These are phyloP conservation scores for Seminavis robusta DNA, from an alignment of 108 stramenopile genomes.

Conservation along the genomic window DNA sequence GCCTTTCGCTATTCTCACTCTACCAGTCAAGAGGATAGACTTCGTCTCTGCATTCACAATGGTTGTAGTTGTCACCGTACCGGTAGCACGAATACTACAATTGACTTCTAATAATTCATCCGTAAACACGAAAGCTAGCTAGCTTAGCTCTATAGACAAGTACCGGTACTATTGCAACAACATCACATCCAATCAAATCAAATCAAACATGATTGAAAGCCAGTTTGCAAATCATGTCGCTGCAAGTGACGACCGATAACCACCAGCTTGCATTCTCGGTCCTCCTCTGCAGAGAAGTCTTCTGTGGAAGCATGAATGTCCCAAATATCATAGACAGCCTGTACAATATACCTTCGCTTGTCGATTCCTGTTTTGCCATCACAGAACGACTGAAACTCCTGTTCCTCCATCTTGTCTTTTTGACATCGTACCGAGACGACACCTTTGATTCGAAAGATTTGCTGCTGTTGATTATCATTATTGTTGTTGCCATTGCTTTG, in stretches of 20 bases:
- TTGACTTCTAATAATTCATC: no score
- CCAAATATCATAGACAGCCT: conserved; percentile 89
- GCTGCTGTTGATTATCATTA: conserved; percentile 10
- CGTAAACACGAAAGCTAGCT: no score
- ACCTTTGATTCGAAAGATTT: conserved; percentile 78
- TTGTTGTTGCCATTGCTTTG: conserved; percentile 1
- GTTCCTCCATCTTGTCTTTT: conserved; percentile 13
- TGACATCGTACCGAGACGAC: conserved; percentile 48
- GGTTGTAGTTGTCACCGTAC: no score
- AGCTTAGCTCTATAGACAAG: no score
- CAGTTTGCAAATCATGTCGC: conserved; percentile 29
- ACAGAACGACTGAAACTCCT: conserved; percentile 16
- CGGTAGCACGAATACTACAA: no score
- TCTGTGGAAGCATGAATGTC: conserved; percentile 58
- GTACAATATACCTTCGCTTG: conserved; percentile 59
- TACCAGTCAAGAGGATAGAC: no score
- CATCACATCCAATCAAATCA: no score
- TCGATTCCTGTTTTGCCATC: conserved; percentile 37
- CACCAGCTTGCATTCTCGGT: conserved; percentile 71
- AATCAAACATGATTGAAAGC: conserved; percentile 66
- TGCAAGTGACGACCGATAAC: conserved; percentile 83
- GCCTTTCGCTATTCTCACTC: no score
- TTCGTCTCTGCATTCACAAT: no score
- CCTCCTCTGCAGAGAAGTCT: conserved; percentile 30
- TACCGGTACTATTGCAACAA: no score